Percentiles rank a stretch among this genome's conserved stretches.
Evolutionary conservation across 78 protist genomes (phyloP).

Genomic region (Anaeramoeba flamelloides): DNA sequence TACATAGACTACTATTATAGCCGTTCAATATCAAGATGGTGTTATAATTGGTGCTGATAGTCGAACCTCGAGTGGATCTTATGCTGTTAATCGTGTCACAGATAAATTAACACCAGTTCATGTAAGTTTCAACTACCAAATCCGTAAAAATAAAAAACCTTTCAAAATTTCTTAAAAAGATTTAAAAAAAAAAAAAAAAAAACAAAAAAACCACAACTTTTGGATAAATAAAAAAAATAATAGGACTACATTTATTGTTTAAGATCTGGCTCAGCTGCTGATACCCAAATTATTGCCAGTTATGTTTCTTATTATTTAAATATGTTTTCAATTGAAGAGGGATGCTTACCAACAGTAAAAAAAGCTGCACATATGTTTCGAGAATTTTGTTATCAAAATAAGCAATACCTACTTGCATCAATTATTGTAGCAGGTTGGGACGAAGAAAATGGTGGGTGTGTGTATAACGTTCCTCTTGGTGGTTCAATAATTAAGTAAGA

Average conservation of each 20-base stretch:
- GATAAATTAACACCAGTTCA: constrained; percentile 71
- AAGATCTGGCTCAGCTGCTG: constrained; percentile 96
- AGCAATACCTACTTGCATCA: constrained; percentile 65
- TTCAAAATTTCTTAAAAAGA: too few relatives aligned
- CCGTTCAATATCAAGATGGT: constrained; percentile 77
- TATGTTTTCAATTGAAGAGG: constrained; percentile 43
- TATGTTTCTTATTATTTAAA: constrained; percentile 46
- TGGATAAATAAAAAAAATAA: too few relatives aligned
- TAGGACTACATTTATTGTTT: too few relatives aligned
- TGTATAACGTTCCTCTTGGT: constrained; percentile 77
- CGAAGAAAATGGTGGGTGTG: constrained; percentile 51
- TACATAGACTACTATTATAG: constrained; percentile 95
- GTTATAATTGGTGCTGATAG: constrained; percentile 88
- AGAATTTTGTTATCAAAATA: constrained; percentile 62
- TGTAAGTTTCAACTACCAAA: constrained; percentile 64
- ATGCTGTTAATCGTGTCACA: constrained; percentile 79
- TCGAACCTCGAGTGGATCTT: constrained; percentile 73
- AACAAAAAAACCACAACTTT: too few relatives aligned
- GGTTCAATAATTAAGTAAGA: constrained; percentile 64
- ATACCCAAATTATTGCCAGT: constrained; percentile 84
- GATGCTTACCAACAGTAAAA: constrained; percentile 52
- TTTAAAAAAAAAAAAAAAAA: too few relatives aligned
- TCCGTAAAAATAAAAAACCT: too few relatives aligned
- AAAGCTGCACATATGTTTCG: constrained; percentile 76
- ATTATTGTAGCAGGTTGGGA: constrained; percentile 94